phyloP scores from a whole-genome alignment of 2,329 filamentous ascomycete species.

The Dendryphion nanum region DNA sequence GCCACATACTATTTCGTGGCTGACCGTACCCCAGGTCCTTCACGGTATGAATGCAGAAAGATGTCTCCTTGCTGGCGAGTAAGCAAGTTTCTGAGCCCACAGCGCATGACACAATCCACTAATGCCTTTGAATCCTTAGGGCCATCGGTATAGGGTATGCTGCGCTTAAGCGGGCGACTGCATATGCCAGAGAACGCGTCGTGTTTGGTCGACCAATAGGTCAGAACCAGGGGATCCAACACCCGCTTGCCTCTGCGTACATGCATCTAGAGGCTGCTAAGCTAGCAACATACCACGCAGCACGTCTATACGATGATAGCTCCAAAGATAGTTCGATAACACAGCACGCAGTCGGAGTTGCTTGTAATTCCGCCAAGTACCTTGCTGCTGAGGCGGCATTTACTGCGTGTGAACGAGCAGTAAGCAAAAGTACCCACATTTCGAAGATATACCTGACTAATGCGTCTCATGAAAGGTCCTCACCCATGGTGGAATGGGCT shows the following conservation, averaged over 20 bases:
- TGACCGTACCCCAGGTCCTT: conserved; percentile 27
- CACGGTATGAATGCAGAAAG: conserved; percentile 53
- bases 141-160: conserved; percentile 78
- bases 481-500: conserved; percentile 62
- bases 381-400: conserved; percentile 62
- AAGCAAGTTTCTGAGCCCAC: too few species aligned
- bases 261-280: conserved; percentile 64
- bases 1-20: neutral
- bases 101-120: conserved; percentile 12
- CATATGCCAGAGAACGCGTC: conserved; percentile 49
- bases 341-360: conserved; percentile 51
- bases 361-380: conserved; percentile 58
- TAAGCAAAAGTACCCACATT: conserved; percentile 3
- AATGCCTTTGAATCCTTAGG: conserved; percentile 63
- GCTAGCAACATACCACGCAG: conserved; percentile 60
- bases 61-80: conserved; percentile 63
- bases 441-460: neutral
- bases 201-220: conserved; percentile 60
- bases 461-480: conserved; percentile 44
- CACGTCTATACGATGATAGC: conserved; percentile 56
- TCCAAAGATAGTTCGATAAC: conserved; percentile 39
- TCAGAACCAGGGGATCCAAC: conserved; percentile 59
- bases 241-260: conserved; percentile 58
- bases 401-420: conserved; percentile 57
- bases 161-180: conserved; percentile 44